A percentile compares a stretch with the other conserved stretches of the same genome.
phyloP scores from a whole-genome alignment of 192 early-diverging fungal species.

The Chytriomyces sp. region DNA sequence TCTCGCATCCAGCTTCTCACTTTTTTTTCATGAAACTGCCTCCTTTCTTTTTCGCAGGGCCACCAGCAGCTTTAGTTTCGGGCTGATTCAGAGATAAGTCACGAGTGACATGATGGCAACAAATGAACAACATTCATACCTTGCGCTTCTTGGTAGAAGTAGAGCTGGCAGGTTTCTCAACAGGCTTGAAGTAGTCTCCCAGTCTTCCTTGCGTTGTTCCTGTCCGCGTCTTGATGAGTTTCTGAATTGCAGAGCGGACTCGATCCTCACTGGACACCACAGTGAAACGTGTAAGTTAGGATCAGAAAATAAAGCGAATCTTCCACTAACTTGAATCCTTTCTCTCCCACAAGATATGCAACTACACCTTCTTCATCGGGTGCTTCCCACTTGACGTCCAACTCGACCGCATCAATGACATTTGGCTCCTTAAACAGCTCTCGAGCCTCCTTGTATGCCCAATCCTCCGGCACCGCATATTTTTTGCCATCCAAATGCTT shows the following conservation, averaged over 20 bases:
- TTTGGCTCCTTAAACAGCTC: constrained; percentile 83
- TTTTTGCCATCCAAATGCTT: constrained; percentile 75
- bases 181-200: constrained; percentile 84
- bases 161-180: constrained; percentile 44
- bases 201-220: constrained; percentile 88
- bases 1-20: too few species aligned
- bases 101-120: too few species aligned
- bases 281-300: not conserved
- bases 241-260: constrained; percentile 76
- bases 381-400: constrained; percentile 68
- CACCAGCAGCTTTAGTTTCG: constrained; percentile 5
- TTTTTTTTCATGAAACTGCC: constrained; percentile 19
- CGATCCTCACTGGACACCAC: constrained; percentile 70
- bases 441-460: constrained; percentile 89
- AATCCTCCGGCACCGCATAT: constrained; percentile 80
- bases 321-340: constrained; percentile 87
- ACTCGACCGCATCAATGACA: constrained; percentile 64
- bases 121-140: constrained; percentile 20
- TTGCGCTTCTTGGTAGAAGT: constrained; percentile 37
- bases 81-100: not conserved
- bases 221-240: constrained; percentile 74
- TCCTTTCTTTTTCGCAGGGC: constrained; percentile 13
- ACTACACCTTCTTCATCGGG: constrained; percentile 76
- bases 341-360: constrained; percentile 88
- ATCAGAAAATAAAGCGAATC: not conserved